Conservation (phyloP, 306 rosid genomes). For the Glycine soja region DNA sequence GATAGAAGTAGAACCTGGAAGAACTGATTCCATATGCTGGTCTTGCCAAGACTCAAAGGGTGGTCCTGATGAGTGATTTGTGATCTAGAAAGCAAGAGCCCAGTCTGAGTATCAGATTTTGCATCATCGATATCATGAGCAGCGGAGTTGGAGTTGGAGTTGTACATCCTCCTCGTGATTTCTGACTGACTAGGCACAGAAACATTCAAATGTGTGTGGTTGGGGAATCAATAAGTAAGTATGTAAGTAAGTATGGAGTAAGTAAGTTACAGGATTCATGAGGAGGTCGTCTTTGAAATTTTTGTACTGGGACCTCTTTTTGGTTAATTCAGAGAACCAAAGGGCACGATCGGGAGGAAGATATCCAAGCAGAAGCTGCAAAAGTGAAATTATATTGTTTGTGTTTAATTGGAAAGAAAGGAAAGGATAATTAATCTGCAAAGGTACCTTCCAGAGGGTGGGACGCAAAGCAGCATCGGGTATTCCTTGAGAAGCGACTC, state of each 20-base stretch:
- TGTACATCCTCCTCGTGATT: slow-evolving; percentile 78
- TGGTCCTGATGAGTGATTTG: slow-evolving; percentile 86
- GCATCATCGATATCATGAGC: slow-evolving; percentile 61
- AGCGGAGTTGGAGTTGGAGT: slow-evolving; percentile 35
- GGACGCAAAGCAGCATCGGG: slow-evolving; percentile 90
- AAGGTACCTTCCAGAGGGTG: slow-evolving; percentile 82
- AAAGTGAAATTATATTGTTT: neutral
- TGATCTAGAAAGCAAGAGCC: slow-evolving; percentile 80
- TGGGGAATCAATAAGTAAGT: slow-evolving; percentile 1
- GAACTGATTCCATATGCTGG: slow-evolving; percentile 96
- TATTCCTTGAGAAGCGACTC: slow-evolving; percentile 81
- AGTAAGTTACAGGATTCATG: slow-evolving; percentile 90
- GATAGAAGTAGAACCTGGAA: slow-evolving; percentile 60
- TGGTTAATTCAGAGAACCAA: slow-evolving; percentile 83
- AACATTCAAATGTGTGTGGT: slow-evolving; percentile 58
- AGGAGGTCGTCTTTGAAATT: slow-evolving; percentile 89
- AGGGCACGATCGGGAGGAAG: slow-evolving; percentile 81
- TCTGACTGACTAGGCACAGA: slow-evolving; percentile 99
- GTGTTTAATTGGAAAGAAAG: no score
- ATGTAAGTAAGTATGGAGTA: neutral
- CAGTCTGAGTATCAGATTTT: slow-evolving; percentile 26
- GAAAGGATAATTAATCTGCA: no score
- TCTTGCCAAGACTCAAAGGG: slow-evolving; percentile 94
- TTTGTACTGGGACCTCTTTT: slow-evolving; percentile 91
- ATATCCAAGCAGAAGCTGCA: slow-evolving; percentile 86